phyloP scores from a whole-genome alignment of 345 rosid genomes.

The Gynandropsis gynandra region DNA sequence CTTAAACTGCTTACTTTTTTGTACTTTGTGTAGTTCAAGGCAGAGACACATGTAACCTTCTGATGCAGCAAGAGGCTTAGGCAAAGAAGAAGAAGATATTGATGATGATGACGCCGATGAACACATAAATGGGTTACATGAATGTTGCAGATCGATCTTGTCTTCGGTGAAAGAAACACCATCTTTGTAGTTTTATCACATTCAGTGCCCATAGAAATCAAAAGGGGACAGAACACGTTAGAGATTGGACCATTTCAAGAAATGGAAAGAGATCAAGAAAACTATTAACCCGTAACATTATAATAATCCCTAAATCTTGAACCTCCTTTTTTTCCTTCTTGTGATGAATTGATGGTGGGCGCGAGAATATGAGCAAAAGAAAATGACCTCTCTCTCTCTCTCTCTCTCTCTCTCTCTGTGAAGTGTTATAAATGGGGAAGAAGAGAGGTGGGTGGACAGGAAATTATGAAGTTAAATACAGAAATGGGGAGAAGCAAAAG shows the following conservation, averaged over 20 bases:
- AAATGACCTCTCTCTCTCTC: background rate
- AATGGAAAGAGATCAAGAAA: constrained; percentile 20
- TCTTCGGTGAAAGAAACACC: constrained; percentile 20
- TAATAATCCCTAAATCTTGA: constrained; percentile 10
- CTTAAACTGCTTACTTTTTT: constrained; percentile 72
- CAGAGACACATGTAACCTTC: constrained; percentile 27
- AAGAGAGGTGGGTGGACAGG: constrained; percentile 46
- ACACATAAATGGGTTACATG: constrained; percentile 3
- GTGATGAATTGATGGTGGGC: too few relatives aligned
- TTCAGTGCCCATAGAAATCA: constrained; percentile 31
- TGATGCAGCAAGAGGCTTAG: constrained; percentile 21
- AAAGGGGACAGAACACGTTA: constrained; percentile 21
- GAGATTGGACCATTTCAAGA: constrained; percentile 22
- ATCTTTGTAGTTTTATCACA: constrained; percentile 27
- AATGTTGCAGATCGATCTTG: constrained; percentile 10
- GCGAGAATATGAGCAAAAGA: constrained; percentile 24
- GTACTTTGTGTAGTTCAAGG: constrained; percentile 39
- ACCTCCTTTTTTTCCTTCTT: too few relatives aligned
- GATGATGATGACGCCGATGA: constrained; percentile 16
- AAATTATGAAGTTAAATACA: constrained; percentile 36
- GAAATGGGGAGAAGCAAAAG: constrained; percentile 29
- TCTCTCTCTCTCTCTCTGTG: constrained; percentile 15
- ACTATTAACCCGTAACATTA: too few relatives aligned
- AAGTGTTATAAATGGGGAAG: constrained; percentile 40
- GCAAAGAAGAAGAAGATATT: constrained; percentile 20